Evolutionary conservation across 495 filamentous ascomycete genomes (phyloP).

Genomic region (Peziza echinospora): DNA sequence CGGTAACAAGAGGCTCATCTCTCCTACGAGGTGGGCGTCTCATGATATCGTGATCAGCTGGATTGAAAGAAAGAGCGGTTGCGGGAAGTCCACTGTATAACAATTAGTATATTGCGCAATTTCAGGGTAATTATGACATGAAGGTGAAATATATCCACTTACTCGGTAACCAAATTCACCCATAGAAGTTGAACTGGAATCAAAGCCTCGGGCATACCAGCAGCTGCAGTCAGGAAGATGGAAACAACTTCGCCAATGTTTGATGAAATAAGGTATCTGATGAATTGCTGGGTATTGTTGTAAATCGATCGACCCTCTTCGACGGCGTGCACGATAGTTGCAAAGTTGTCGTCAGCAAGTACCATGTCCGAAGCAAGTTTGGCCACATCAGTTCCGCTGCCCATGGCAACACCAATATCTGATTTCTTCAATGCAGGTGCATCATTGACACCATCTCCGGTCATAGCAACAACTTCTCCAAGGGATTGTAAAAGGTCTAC

Average conservation of each 20-base stretch:
- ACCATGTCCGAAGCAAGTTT: slow-evolving; percentile 98
- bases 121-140: no score
- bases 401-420: slow-evolving; percentile 98
- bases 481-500: slow-evolving; percentile 87
- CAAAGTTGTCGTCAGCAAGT: slow-evolving; percentile 95
- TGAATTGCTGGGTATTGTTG: slow-evolving; percentile 99
- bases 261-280: slow-evolving; percentile 94
- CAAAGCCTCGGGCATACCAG: slow-evolving; percentile 94
- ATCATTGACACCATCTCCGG: slow-evolving; percentile 97
- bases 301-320: slow-evolving; percentile 97
- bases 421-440: slow-evolving; percentile 95
- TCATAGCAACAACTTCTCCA: slow-evolving; percentile 97
- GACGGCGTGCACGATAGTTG: slow-evolving; percentile 86
- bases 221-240: slow-evolving; percentile 91
- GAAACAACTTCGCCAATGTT: slow-evolving; percentile 99
- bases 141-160: no score
- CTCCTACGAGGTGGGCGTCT: slow-evolving; percentile 69
- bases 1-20: slow-evolving; percentile 74
- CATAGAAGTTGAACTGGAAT: slow-evolving; percentile 95
- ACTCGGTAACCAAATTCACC: slow-evolving; percentile 95
- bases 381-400: slow-evolving; percentile 90
- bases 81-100: slow-evolving; percentile 75
- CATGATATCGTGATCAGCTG: slow-evolving; percentile 95
- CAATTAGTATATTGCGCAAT: not conserved
- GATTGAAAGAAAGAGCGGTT: slow-evolving; percentile 93